These are phyloP conservation scores for Lodderomyces beijingensis DNA, from an alignment of 1,139 yeast species.

Conservation along the genomic window DNA sequence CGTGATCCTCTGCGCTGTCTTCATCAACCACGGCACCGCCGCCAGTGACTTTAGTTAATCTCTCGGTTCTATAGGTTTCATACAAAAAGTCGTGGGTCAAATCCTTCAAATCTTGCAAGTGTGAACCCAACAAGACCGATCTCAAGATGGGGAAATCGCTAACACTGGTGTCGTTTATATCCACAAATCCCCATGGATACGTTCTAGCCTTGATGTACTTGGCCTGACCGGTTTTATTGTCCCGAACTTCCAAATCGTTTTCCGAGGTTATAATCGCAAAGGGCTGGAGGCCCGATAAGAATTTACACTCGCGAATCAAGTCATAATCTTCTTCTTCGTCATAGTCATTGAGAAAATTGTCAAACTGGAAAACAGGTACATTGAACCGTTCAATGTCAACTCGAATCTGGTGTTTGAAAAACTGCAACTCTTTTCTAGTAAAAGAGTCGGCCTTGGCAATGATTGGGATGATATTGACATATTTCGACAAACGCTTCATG, in stretches of 20 bases:
- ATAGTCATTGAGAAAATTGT: conserved; percentile 38
- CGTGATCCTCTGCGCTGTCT: conserved; percentile 16
- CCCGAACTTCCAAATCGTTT: conserved; percentile 45
- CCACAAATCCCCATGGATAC: conserved; percentile 94
- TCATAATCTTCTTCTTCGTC: conserved; percentile 65
- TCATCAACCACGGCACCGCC: conserved; percentile 22
- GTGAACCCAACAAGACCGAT: conserved; percentile 85
- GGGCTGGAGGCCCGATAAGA: conserved; percentile 72
- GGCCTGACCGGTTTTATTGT: conserved; percentile 51
- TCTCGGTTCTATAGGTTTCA: conserved; percentile 90
- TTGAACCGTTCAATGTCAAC: conserved; percentile 73
- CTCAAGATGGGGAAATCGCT: conserved; percentile 83
- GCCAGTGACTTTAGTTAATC: conserved; percentile 51
- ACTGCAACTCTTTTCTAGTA: conserved; percentile 66
- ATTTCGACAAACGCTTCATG: conserved; percentile 70
- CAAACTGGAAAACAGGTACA: conserved; percentile 82
- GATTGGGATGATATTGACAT: conserved; percentile 86
- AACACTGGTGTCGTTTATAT: conserved; percentile 73
- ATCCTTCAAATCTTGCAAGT: conserved; percentile 88
- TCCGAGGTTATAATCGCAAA: conserved; percentile 85
- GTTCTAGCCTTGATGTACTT: conserved; percentile 67
- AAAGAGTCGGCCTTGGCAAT: conserved; percentile 84
- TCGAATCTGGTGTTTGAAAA: conserved; percentile 50
- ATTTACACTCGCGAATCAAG: conserved; percentile 75
- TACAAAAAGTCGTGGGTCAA: conserved; percentile 88